Evolutionary conservation across 78 protist genomes (phyloP).

Genomic region (Tieghemostelium lacteum): DNA sequence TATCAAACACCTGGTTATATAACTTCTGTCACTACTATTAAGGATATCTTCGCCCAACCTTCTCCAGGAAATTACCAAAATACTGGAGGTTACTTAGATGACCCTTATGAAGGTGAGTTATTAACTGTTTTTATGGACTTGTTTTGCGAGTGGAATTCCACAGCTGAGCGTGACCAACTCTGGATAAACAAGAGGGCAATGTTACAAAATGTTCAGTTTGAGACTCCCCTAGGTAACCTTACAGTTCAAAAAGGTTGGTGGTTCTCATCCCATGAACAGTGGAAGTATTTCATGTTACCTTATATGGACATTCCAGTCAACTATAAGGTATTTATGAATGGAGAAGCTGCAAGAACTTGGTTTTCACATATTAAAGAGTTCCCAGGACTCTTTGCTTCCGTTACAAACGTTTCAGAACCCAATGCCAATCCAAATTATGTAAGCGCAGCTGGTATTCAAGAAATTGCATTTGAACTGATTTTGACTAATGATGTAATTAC

Average conservation of each 20-base stretch:
- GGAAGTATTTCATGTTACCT: slow-evolving; percentile 79
- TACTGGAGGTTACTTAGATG: slow-evolving; percentile 43
- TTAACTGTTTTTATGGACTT: slow-evolving; percentile 71
- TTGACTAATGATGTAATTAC: slow-evolving; percentile 49
- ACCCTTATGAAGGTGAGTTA: slow-evolving; percentile 82
- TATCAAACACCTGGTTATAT: slow-evolving; percentile 26
- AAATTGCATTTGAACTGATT: slow-evolving; percentile 40
- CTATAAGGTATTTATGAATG: slow-evolving; percentile 54
- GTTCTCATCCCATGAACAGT: slow-evolving; percentile 79
- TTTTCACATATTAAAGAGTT: slow-evolving; percentile 28
- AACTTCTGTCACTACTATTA: slow-evolving; percentile 36
- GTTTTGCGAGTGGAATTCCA: slow-evolving; percentile 48
- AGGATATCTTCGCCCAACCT: slow-evolving; percentile 47
- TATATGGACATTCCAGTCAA: slow-evolving; percentile 38
- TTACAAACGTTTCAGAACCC: slow-evolving; percentile 23
- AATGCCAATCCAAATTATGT: slow-evolving; percentile 11
- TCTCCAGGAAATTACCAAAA: slow-evolving; percentile 40
- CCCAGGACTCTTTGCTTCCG: slow-evolving; percentile 75
- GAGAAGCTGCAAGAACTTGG: slow-evolving; percentile 77
- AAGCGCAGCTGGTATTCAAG: slow-evolving; percentile 53
- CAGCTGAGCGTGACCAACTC: slow-evolving; percentile 42
- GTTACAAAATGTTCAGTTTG: slow-evolving; percentile 17
- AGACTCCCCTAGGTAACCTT: slow-evolving; percentile 25
- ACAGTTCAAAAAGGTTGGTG: slow-evolving; percentile 79
- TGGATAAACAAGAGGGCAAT: slow-evolving; percentile 69